phyloP scores from a whole-genome alignment of 805 yeast genomes.

The Kuraishia piskuri region DNA sequence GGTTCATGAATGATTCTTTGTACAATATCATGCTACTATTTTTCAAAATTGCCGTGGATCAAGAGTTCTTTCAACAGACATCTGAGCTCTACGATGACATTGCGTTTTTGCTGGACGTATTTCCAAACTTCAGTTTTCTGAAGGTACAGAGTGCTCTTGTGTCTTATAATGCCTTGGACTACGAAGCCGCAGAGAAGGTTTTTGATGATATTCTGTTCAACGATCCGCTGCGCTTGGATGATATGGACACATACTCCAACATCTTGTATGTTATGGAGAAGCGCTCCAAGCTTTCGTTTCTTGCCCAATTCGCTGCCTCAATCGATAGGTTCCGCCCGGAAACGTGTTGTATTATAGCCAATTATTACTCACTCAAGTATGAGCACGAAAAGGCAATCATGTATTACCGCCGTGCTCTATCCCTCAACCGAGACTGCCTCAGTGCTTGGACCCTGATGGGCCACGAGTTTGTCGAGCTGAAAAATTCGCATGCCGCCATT shows the following conservation, averaged over 20 bases:
- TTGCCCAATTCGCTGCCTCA: conserved; percentile 78
- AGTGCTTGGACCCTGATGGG: conserved; percentile 99
- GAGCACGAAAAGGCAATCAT: conserved; percentile 93
- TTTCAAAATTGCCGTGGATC: conserved; percentile 60
- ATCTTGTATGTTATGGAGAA: conserved; percentile 91
- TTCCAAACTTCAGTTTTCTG: conserved; percentile 70
- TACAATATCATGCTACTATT: conserved; percentile 28
- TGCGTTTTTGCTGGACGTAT: conserved; percentile 37
- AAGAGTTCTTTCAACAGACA: conserved; percentile 71
- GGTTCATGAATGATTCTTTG: conserved; percentile 18
- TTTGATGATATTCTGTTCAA: conserved; percentile 65
- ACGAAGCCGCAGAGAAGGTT: conserved; percentile 64
- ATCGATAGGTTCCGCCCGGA: conserved; percentile 88
- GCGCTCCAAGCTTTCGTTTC: conserved; percentile 68
- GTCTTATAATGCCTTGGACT: conserved; percentile 79
- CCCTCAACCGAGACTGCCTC: conserved; percentile 68
- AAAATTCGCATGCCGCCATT: conserved; percentile 95
- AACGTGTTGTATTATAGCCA: conserved; percentile 90
- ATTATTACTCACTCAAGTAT: conserved; percentile 82
- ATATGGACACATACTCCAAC: conserved; percentile 89
- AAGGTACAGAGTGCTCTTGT: conserved; percentile 77
- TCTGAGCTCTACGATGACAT: conserved; percentile 41
- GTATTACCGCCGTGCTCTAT: conserved; percentile 85
- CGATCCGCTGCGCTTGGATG: conserved; percentile 87
- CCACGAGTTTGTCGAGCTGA: conserved; percentile 93